Evolutionary conservation across 164 flowering plant species (phyloP).

Genomic region (Magnolia sinica): DNA sequence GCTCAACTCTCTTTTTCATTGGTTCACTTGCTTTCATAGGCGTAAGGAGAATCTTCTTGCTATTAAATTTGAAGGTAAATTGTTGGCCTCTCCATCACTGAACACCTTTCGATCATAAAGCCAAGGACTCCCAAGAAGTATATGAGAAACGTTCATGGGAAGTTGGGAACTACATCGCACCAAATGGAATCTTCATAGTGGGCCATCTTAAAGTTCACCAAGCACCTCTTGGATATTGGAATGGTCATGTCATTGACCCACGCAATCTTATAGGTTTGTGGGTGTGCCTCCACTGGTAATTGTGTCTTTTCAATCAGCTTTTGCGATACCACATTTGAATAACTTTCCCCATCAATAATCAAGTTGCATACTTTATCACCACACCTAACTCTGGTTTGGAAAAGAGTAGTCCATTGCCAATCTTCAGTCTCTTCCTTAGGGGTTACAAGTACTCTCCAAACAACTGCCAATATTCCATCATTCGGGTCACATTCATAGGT

Average conservation of each 20-base stretch:
- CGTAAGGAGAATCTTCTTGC: background rate
- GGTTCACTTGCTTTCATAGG: background rate
- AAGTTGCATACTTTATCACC: no score
- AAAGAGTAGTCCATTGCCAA: no score
- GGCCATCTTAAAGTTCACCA: background rate
- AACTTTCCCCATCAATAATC: no score
- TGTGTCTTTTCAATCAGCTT: no score
- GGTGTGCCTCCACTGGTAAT: no score
- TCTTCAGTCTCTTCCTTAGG: no score
- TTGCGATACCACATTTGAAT: no score
- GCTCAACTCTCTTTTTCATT: background rate
- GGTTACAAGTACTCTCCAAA: no score
- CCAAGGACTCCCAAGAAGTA: background rate
- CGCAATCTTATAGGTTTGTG: no score
- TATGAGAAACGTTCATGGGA: background rate
- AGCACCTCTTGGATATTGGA: background rate
- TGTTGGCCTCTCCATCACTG: background rate
- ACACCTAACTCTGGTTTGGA: no score
- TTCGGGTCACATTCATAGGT: no score
- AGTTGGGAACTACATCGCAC: background rate
- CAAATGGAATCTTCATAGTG: background rate
- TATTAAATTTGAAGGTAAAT: background rate
- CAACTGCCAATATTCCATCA: no score
- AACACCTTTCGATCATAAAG: background rate
- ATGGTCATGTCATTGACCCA: background rate